Conservation (phyloP, 305 asterid genomes). For the Striga hermonthica region DNA sequence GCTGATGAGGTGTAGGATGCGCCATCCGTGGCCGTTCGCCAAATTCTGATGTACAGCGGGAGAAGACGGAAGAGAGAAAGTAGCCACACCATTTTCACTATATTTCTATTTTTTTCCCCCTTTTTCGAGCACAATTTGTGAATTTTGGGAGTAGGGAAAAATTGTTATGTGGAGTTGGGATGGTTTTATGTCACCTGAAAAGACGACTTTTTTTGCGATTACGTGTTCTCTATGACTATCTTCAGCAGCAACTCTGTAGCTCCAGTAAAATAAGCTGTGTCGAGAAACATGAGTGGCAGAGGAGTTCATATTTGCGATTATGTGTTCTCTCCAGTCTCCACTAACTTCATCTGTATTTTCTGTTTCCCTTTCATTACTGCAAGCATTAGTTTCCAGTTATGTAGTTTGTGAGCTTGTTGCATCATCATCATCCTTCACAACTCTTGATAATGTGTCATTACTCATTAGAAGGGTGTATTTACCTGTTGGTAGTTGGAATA, state of each 20-base stretch:
- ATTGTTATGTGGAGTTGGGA: no score
- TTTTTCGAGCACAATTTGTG: neutral
- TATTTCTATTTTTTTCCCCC: neutral
- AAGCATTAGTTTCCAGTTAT: neutral
- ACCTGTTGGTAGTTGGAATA: no score
- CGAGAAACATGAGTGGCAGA: neutral
- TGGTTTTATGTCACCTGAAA: neutral
- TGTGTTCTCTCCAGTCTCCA: neutral
- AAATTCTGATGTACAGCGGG: no score
- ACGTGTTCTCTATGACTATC: no score
- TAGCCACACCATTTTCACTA: no score
- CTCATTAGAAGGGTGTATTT: no score
- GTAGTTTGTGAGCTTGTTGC: neutral
- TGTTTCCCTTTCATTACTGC: neutral
- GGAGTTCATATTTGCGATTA: neutral
- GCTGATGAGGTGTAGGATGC: conserved; percentile 73
- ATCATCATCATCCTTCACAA: no score
- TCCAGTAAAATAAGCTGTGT: neutral
- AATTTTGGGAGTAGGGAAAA: neutral
- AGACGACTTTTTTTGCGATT: neutral
- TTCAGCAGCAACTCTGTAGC: no score
- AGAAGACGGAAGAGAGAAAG: no score
- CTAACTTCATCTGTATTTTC: no score
- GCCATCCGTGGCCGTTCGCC: conserved; percentile 42
- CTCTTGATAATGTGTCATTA: no score